Percentiles rank a stretch among this genome's conserved stretches.
Conservation (phyloP, 163 green algal species). For the Chloromonas sp. region DNA sequence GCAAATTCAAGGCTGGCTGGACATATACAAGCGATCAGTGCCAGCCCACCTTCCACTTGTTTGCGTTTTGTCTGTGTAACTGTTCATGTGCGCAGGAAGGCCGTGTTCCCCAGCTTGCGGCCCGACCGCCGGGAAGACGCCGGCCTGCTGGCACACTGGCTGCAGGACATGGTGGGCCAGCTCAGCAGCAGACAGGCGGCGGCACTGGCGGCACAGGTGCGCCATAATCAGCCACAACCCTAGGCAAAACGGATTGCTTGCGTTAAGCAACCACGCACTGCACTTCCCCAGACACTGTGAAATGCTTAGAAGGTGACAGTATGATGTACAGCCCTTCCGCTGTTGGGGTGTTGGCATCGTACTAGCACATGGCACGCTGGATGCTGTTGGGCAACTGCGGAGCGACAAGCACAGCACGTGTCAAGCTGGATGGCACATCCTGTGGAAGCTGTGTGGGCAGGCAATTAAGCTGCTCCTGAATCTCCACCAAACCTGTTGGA, state of each 20-base stretch:
- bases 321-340: too few species aligned
- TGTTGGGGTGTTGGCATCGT: too few species aligned
- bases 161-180: constrained; percentile 11
- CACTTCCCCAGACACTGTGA: too few species aligned
- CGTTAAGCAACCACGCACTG: too few species aligned
- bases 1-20: neutral
- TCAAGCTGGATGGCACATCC: too few species aligned
- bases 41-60: neutral
- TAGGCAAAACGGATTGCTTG: neutral
- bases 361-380: too few species aligned
- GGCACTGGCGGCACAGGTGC: neutral
- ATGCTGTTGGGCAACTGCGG: too few species aligned
- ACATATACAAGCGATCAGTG: neutral
- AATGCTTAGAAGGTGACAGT: too few species aligned
- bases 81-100: neutral
- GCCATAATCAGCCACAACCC: neutral
- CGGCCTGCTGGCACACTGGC: constrained; percentile 7
- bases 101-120: constrained; percentile 1
- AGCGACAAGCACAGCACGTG: too few species aligned
- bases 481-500: too few species aligned
- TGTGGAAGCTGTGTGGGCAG: too few species aligned
- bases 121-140: constrained; percentile 8
- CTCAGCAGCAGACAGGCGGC: neutral
- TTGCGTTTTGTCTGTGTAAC: neutral
- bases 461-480: too few species aligned